Conservation (phyloP, 2,329 filamentous ascomycete species). For the Colletotrichum somersetense region DNA sequence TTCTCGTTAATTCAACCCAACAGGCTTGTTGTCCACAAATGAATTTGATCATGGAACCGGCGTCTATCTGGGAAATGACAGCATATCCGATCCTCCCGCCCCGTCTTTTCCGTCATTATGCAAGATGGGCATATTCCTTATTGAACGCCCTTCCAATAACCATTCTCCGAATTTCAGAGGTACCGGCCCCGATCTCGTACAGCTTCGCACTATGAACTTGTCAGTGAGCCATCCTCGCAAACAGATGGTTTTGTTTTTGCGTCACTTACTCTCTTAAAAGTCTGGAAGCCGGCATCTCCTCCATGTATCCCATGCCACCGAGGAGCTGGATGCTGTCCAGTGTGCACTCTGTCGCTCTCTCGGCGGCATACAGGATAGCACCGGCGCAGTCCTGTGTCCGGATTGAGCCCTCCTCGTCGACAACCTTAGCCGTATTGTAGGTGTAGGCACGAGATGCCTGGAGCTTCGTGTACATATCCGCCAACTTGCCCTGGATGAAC, state of each 20-base stretch:
- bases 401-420: constrained; percentile 81
- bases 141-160: constrained; percentile 95
- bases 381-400: constrained; percentile 94
- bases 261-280: constrained; percentile 77
- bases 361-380: constrained; percentile 92
- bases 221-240: constrained; percentile 46
- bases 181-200: constrained; percentile 97
- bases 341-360: constrained; percentile 87
- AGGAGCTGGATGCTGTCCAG: constrained; percentile 92
- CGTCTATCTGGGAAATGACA: neutral
- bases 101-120: constrained; percentile 4
- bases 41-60: neutral
- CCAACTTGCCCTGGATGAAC: constrained; percentile 90
- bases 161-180: constrained; percentile 93
- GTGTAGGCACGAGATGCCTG: constrained; percentile 89
- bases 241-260: too few relatives aligned
- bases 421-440: constrained; percentile 81
- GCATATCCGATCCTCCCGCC: neutral
- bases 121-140: constrained; percentile 74
- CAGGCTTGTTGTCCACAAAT: neutral
- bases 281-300: constrained; percentile 92
- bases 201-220: constrained; percentile 70
- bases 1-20: neutral
- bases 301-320: constrained; percentile 95
- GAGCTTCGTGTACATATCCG: constrained; percentile 97